These are phyloP conservation scores for Fraxinus dipetala DNA, from an alignment of 305 asterid species.

Conservation along the genomic window DNA sequence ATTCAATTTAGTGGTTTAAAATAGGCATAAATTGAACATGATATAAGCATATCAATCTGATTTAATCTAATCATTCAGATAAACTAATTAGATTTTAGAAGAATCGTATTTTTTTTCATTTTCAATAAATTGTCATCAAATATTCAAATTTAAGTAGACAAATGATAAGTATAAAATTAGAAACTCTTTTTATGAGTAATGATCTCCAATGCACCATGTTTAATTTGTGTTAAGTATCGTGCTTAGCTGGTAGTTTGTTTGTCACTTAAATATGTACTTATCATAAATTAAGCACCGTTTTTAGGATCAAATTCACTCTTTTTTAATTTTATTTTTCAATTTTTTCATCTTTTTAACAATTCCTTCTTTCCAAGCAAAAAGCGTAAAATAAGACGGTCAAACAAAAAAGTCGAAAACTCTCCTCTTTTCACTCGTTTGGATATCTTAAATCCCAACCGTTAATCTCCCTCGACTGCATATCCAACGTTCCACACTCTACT, in stretches of 20 bases:
- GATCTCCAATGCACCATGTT: no score
- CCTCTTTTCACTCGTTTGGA: background rate
- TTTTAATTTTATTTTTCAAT: background rate
- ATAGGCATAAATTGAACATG: no score
- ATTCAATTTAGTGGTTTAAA: background rate
- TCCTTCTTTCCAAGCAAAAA: background rate
- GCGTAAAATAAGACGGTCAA: background rate
- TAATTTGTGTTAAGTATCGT: no score
- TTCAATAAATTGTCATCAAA: background rate
- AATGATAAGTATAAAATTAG: background rate
- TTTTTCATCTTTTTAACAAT: background rate
- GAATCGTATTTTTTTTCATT: no score
- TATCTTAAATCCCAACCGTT: slow-evolving; percentile 14
- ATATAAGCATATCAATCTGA: background rate
- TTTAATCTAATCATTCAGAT: no score
- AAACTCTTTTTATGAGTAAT: background rate
- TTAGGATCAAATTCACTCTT: no score
- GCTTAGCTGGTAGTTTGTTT: no score
- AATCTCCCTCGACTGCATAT: background rate
- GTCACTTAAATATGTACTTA: no score
- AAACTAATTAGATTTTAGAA: no score
- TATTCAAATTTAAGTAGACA: background rate
- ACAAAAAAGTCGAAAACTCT: background rate
- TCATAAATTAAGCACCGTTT: no score
- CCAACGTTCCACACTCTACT: slow-evolving; percentile 18